Percentiles rank a stretch among this genome's conserved stretches.
These are phyloP conservation scores for Bretschneidera sinensis DNA, from an alignment of 345 rosid genomes.

Conservation along the genomic window DNA sequence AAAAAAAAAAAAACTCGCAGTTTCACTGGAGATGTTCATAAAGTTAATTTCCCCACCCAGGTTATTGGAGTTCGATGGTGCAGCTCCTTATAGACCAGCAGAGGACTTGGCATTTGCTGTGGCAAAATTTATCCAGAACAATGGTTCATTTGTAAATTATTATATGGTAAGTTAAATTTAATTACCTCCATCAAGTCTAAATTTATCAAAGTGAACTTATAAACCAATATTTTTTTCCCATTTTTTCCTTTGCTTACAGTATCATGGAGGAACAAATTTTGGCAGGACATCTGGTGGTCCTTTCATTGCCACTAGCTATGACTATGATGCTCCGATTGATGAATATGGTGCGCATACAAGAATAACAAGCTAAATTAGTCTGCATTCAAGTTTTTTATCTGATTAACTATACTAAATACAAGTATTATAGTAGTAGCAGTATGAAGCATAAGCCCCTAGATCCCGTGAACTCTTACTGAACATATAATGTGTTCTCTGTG, in stretches of 20 bases:
- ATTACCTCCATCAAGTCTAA: no score
- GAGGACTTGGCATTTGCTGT: constrained; percentile 76
- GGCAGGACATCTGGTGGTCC: constrained; percentile 71
- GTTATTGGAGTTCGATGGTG: constrained; percentile 61
- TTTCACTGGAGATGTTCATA: background rate
- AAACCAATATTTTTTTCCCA: background rate
- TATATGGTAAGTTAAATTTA: constrained; percentile 65
- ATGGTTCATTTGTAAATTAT: constrained; percentile 65
- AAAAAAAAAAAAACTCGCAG: background rate
- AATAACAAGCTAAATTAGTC: background rate
- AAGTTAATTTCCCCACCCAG: constrained; percentile 15
- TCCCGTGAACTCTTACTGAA: background rate
- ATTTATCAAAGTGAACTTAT: no score
- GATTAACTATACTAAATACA: no score
- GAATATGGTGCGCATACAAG: constrained; percentile 69
- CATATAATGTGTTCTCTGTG: background rate
- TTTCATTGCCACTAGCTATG: constrained; percentile 70
- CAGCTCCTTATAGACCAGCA: constrained; percentile 63
- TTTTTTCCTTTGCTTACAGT: constrained; percentile 26
- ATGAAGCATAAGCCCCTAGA: no score
- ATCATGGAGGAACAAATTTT: constrained; percentile 76
- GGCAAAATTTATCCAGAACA: constrained; percentile 64
- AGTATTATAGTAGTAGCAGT: no score
- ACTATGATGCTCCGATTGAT: constrained; percentile 74
- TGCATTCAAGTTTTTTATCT: constrained; percentile 2